Base-by-base conservation (phyloP, 1,284 basidiomycete genomes). In the Termitomyces sp. region DNA sequence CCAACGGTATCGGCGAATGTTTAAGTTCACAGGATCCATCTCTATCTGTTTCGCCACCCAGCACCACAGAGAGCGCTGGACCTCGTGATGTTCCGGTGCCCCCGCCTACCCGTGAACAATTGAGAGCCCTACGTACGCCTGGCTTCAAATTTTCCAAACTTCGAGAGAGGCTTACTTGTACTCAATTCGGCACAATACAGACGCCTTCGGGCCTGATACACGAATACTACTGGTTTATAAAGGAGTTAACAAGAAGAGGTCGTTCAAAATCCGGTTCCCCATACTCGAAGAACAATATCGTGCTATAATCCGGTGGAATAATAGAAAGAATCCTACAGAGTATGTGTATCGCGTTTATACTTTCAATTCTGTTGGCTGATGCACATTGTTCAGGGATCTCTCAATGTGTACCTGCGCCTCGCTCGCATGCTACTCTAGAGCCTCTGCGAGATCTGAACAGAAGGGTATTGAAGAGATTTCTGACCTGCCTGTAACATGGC, bases 391-490 rank as follows among this genome's bases (percentile, higher is more conserved):
- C 43, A 71, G 68, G 30, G 62, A 67, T 38, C 35, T 68, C 30
- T 53, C 50, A 19, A 50, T 56, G 6, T 63, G 63, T 43, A 49
- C 66, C 28, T 74, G 71, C 45, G 46, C 72, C 7, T 68, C 71
- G 1, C 55, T 74, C 30, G 66, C 65, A 18, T 72, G 70, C 50
- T 73, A 72, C 57, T 57, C 64, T 39, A 56, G 52, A 24, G 54
- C 43, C 19, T 46, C 55, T 24, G 44, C 58, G 42, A 58, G 44
- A 14, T 30, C 43, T 24, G 49, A 52, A 30, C 53, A 51, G 51
- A 57, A 57, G 31, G 55, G 53, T 11, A 44, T 63, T 30, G 60
- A 62, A 31, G 49, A 62, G 46, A 57, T 66, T 16, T 60, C 60
- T 34, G 53, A 44, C 14, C 49, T 65, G 18, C 57, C 55, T 5